A percentile compares a stretch with the other conserved stretches of the same genome.
These are phyloP conservation scores for Calendula officinalis DNA, from an alignment of 129 eudicot species.

Conservation along the genomic window DNA sequence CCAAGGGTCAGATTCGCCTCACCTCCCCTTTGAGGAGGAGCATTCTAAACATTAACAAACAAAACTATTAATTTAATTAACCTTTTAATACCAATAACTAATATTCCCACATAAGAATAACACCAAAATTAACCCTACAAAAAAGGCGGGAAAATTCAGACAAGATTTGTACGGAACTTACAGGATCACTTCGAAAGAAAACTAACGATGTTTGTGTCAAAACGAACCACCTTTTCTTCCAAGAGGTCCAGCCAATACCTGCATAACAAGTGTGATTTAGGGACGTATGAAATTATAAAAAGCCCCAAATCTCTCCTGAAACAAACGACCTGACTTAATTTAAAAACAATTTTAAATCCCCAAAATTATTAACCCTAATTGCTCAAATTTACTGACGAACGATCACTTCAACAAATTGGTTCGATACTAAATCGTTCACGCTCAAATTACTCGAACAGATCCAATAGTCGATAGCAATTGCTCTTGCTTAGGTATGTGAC, in stretches of 20 bases:
- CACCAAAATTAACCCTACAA: neutral
- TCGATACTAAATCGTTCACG: no score
- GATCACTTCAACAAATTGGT: no score
- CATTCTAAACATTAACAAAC: constrained; percentile 53
- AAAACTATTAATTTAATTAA: constrained; percentile 7
- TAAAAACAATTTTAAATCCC: no score
- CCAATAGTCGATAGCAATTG: no score
- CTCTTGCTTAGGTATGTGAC: no score
- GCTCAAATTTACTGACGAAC: no score
- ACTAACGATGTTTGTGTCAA: constrained; percentile 91
- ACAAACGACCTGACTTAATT: no score
- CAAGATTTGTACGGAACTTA: constrained; percentile 39
- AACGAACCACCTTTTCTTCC: constrained; percentile 98
- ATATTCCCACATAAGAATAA: neutral
- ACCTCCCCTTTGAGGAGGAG: constrained; percentile 63
- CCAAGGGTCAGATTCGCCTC: constrained; percentile 96
- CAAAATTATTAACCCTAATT: no score
- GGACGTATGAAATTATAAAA: neutral
- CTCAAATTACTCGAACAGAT: no score
- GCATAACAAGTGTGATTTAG: constrained; percentile 22
- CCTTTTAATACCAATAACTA: constrained; percentile 13
- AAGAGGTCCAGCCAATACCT: constrained; percentile 99
- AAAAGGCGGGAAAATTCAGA: neutral
- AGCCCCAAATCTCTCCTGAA: no score
- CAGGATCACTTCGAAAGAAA: constrained; percentile 94